These are phyloP conservation scores for Triticum turgidum DNA, from an alignment of 176 grass and related monocot genomes.

Conservation along the genomic window DNA sequence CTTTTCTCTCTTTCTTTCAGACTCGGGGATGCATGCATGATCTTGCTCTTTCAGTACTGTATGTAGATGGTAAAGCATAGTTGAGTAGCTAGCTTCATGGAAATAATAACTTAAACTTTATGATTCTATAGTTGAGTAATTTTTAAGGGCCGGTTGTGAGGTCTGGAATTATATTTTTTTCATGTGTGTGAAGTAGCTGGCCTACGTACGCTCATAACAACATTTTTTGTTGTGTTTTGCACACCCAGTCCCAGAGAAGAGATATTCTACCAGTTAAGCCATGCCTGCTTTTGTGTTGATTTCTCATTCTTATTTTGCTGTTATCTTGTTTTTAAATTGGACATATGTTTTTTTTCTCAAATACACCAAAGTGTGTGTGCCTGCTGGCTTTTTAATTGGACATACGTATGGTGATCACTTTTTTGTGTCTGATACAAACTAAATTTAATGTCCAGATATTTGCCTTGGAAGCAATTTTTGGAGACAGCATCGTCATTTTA, in stretches of 20 bases:
- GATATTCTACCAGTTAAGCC: background rate
- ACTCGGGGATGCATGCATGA: background rate
- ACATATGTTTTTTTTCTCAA: background rate
- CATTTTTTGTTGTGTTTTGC: background rate
- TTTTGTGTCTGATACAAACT: slow-evolving; percentile 16
- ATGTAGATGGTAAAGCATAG: background rate
- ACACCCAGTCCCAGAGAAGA: background rate
- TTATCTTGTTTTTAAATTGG: background rate
- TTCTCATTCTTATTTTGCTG: background rate
- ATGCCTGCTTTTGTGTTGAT: background rate
- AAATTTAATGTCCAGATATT: slow-evolving; percentile 50
- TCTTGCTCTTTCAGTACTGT: background rate
- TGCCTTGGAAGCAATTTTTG: slow-evolving; percentile 84
- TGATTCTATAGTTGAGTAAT: background rate
- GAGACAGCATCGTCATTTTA: slow-evolving; percentile 51
- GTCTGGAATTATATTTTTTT: background rate
- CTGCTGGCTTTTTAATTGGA: background rate
- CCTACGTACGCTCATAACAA: background rate
- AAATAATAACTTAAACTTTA: background rate
- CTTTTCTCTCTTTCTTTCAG: background rate
- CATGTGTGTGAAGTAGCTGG: background rate
- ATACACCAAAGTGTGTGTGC: too few species aligned
- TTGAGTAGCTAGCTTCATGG: background rate
- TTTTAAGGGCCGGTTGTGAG: background rate
- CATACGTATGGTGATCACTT: background rate